Evolutionary conservation across 345 rosid genomes (phyloP), one percentile per base, ranked within the genome.

Genomic region (Toxicodendron radicans): DNA sequence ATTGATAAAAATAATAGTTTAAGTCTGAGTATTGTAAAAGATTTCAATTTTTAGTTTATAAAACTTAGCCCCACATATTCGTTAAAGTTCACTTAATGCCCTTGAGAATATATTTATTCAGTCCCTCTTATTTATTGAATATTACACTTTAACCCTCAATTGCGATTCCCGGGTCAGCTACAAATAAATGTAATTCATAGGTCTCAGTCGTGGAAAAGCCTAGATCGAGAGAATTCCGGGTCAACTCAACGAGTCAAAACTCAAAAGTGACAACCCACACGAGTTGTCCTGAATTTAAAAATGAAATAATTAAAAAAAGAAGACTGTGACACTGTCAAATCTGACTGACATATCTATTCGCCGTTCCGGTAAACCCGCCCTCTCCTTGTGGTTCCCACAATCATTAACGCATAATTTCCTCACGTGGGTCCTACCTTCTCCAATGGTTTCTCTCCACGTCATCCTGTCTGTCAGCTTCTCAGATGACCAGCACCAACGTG

Each of bases 381-480:
- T 21, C 17, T 5, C 7, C 17, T 5, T 6, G 43, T 17, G 11
- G 38, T 11, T 30, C 64, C 52, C 56, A 58, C 23, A 77, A 80
- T 80, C 83, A 80, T 80, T 76, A 75, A 75, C 79, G 20, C 67
- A 75, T 72, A 24, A 75, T 80, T 80, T 64, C 67, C 71, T 7
- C 17, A 5, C 0, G 0, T 10, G 61, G 43, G 35, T 16, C 65
- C 49, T 13, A 3, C 0, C 0, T 0, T 0, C 0, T 7, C 77
- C 53, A 73, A 73, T 70, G 46, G 6, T 1, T 0, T 2, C 2
- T 3, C 8, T 12, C 58, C 81, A 74, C 78, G 78, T 69, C 70
- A 52, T 24, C 4, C 0, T 0, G 2, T 0, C 48, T 61, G 70
- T 73, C 73, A 73, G 49, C 2, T 41, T n/a, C 43, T 23, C 49